These are phyloP conservation scores for Linnemannia zychae DNA, from an alignment of 192 early-diverging fungal genomes.

Conservation along the genomic window DNA sequence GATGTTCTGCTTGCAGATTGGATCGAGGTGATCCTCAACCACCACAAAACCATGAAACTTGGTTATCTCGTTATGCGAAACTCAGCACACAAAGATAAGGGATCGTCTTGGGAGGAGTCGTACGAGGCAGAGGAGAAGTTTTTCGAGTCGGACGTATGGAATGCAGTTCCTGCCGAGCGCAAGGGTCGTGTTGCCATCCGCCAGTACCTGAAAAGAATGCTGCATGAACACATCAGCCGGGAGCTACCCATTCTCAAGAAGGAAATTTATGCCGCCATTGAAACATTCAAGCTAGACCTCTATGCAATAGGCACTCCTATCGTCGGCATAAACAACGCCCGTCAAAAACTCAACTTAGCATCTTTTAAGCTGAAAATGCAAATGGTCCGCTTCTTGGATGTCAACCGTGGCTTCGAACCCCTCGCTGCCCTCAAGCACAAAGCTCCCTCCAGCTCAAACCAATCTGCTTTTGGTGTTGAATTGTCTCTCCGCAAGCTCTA, in stretches of 20 bases:
- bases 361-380: too few species aligned
- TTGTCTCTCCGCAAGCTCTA: too few species aligned
- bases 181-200: constrained; percentile 23
- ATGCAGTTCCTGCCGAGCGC: neutral
- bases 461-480: too few species aligned
- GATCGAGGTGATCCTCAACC: constrained; percentile 14
- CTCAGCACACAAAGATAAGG: neutral
- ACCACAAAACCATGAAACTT: constrained; percentile 11
- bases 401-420: too few species aligned
- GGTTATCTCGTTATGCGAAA: constrained; percentile 29
- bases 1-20: neutral
- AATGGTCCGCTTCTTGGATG: too few species aligned
- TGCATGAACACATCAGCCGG: constrained; percentile 27
- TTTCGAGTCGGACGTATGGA: constrained; percentile 9
- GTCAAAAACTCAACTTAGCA: neutral
- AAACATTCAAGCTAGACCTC: constrained; percentile 1
- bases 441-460: too few species aligned
- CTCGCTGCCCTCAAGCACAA: too few species aligned
- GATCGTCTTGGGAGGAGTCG: constrained; percentile 10
- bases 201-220: constrained; percentile 6
- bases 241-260: constrained; percentile 18
- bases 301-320: constrained; percentile 7
- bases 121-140: neutral
- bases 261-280: constrained; percentile 9
- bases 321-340: neutral